Percentiles rank a stretch among this genome's conserved stretches.
Conservation (phyloP, 2,329 filamentous ascomycete genomes). For the Sporothrix luriei region DNA sequence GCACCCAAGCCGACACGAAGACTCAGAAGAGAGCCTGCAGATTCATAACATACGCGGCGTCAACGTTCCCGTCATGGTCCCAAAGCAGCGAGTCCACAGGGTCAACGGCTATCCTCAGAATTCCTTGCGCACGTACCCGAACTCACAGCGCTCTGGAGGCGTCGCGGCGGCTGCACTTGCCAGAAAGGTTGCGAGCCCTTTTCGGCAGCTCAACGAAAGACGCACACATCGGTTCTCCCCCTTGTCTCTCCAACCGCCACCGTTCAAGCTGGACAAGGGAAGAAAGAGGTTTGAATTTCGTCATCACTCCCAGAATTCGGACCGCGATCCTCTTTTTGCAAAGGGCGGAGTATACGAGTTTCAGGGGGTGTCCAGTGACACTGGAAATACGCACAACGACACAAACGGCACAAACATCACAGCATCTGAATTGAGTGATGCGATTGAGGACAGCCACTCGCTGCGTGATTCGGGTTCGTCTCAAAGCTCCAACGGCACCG, state of each 20-base stretch:
- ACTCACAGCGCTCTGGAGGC: slow-evolving; percentile 11
- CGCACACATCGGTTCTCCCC: slow-evolving; percentile 30
- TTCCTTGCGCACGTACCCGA: slow-evolving; percentile 34
- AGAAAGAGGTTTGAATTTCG: slow-evolving; percentile 34
- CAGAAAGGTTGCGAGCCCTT: slow-evolving; percentile 32
- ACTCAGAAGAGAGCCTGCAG: slow-evolving; percentile 33
- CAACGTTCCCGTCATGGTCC: slow-evolving; percentile 40
- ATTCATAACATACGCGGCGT: slow-evolving; percentile 36
- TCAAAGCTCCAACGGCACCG: slow-evolving; percentile 31
- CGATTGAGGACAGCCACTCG: not conserved
- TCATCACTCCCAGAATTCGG: slow-evolving; percentile 29
- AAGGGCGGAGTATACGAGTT: slow-evolving; percentile 27
- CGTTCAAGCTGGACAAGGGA: slow-evolving; percentile 20
- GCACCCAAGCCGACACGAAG: slow-evolving; percentile 34
- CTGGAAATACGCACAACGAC: slow-evolving; percentile 11
- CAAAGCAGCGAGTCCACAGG: slow-evolving; percentile 41
- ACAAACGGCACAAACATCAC: slow-evolving; percentile 18
- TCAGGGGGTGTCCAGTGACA: slow-evolving; percentile 19
- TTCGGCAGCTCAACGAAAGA: slow-evolving; percentile 29
- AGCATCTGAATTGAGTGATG: not conserved
- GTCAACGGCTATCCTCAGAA: slow-evolving; percentile 42
- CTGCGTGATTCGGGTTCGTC: slow-evolving; percentile 33
- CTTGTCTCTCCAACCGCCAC: slow-evolving; percentile 21
- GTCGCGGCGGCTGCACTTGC: slow-evolving; percentile 23
- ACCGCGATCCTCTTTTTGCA: not conserved